phyloP scores from a whole-genome alignment of 2,329 filamentous ascomycete species.

The Pseudogymnoascus sp. region DNA sequence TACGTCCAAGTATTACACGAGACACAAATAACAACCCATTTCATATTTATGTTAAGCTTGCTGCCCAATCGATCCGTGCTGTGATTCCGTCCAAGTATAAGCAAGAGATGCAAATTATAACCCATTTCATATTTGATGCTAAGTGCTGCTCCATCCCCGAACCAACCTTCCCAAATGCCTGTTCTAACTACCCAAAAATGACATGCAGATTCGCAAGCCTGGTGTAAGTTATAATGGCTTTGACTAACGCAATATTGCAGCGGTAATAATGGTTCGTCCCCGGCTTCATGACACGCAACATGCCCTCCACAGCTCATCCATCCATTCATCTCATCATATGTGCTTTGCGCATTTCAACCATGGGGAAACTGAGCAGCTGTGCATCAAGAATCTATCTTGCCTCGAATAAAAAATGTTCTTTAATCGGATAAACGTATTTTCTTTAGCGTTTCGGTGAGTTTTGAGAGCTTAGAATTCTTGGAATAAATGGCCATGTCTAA shows the following conservation, averaged over 20 bases:
- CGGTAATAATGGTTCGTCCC: neutral
- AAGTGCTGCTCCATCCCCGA: neutral
- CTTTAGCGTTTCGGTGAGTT: neutral
- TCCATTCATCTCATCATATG: neutral
- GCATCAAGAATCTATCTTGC: slow-evolving; percentile 2
- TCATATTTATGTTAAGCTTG: neutral
- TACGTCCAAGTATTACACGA: neutral
- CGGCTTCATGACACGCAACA: neutral
- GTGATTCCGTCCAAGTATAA: slow-evolving; percentile 2
- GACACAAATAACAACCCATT: neutral
- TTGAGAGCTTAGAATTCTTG: slow-evolving; percentile 9
- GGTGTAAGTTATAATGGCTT: neutral
- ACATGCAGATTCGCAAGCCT: neutral
- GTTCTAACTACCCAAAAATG: slow-evolving; percentile 6
- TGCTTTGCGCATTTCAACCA: neutral
- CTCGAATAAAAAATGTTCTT: slow-evolving; percentile 5
- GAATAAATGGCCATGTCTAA: slow-evolving; percentile 10
- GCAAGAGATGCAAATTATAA: neutral
- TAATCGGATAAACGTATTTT: slow-evolving; percentile 5
- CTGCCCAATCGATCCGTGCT: neutral
- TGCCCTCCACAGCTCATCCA: neutral
- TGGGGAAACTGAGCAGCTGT: neutral
- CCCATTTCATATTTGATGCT: slow-evolving; percentile 2
- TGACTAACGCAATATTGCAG: neutral
- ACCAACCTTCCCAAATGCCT: neutral